Base-by-base conservation (phyloP, 192 early-diverging fungal species). In the Phycomyces blakesleeanus region DNA sequence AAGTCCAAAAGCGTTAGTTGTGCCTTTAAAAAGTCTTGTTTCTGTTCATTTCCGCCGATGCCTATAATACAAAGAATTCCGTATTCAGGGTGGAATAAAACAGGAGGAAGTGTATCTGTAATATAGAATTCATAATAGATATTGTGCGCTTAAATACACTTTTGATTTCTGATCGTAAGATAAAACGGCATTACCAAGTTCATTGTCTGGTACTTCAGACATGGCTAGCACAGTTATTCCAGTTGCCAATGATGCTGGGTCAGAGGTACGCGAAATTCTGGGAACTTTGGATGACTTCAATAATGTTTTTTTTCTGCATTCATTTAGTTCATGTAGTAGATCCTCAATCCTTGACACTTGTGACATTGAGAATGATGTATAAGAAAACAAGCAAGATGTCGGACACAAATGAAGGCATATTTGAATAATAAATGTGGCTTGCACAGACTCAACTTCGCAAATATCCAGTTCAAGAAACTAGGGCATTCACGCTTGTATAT, bases 41-140 rank as follows among this genome's bases (percentile, higher is more conserved):
- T 51, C 51, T 27, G 14, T 18, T 65, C 78, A 68, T 78, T 80
- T 27, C 78, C 78, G 12, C 66, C 67, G 5, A 63, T 12, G 34
- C 42, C 7, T 1, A 44, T 24, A 57, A 55, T 61, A 53, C 27
- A 41, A 54, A 64, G 4, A 12, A 50, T 21, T 42, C 7, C 25
- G n/a, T 51, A 52, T 38, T 14, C 42, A n/a, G 16, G 12, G 49
- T 40, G 25, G 12, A 22, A 63, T 27, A 25, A 0, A 53, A 34
- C 6, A 24, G 39, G 3, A 22, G 37, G 12, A 52, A 53, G 38
- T 0, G n/a, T 10, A 21, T 51, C 53, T 53, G 25, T 2, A 53
- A 53, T 53, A 22, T 53, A 51, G 12, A 51, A 22, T 53, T 34
- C 29, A 7, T 7, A 34, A 34, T 50, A 50, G 3, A 50, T 4